Conservation (phyloP, 352 stramenopile species). For the Phytophthora sp. region DNA sequence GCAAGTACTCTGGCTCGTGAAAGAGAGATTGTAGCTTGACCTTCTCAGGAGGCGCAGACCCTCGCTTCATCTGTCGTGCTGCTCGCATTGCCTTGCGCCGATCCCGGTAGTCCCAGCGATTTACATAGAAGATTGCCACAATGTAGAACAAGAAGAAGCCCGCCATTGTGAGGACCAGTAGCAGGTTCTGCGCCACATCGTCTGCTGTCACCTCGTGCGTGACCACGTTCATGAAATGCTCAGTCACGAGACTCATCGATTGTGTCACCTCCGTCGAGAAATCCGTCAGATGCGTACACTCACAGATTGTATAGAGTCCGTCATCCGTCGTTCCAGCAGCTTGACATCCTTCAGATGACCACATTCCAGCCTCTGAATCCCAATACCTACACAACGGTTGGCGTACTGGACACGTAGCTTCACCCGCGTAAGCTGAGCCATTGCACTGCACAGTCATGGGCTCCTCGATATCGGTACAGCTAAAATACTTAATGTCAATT, state of each 20-base stretch:
- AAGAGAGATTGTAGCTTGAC: conserved; percentile 68
- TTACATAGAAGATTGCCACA: conserved; percentile 61
- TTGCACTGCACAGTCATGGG: conserved; percentile 55
- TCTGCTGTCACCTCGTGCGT: conserved; percentile 59
- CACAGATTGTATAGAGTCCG: conserved; percentile 74
- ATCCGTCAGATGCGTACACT: conserved; percentile 78
- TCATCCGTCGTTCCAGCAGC: conserved; percentile 61
- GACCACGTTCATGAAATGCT: conserved; percentile 69
- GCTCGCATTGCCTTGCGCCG: conserved; percentile 45
- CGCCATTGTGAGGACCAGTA: conserved; percentile 55
- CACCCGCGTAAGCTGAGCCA: conserved; percentile 55
- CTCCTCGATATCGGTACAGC: conserved; percentile 50
- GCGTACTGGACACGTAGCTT: conserved; percentile 55
- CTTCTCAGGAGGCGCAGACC: conserved; percentile 42
- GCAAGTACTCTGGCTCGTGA: conserved; percentile 64
- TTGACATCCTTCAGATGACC: conserved; percentile 66
- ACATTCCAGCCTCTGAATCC: conserved; percentile 44
- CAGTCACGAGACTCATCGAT: conserved; percentile 55
- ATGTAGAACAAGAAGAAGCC: conserved; percentile 64
- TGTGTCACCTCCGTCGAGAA: conserved; percentile 74
- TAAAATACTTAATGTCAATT: conserved; percentile 60
- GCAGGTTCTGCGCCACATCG: conserved; percentile 65
- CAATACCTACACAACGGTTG: conserved; percentile 69
- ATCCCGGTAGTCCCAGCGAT: conserved; percentile 64
- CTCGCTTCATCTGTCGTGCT: conserved; percentile 39